Percentiles rank a stretch among this genome's conserved stretches.
Conservation (phyloP, 2,329 filamentous ascomycete species). For the Berkeleyomyces rouxiae region DNA sequence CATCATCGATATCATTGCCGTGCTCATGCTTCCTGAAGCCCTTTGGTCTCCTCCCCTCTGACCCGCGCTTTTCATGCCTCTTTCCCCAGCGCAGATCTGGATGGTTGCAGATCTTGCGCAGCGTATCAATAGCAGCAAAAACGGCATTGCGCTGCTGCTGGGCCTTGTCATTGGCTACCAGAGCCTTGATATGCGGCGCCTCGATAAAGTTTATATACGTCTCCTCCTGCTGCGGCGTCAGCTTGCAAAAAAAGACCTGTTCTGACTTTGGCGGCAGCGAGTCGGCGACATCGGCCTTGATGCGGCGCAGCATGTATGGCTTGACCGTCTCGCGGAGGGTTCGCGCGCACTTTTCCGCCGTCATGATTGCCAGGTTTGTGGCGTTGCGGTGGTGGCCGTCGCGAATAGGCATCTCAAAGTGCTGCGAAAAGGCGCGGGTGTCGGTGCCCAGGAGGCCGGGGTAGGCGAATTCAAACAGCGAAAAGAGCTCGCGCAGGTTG, state of each 20-base stretch:
- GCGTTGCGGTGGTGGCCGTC: constrained; percentile 91
- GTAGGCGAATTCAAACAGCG: constrained; percentile 91
- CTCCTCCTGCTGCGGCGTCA: constrained; percentile 39
- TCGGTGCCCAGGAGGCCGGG: constrained; percentile 80
- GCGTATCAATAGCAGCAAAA: constrained; percentile 73
- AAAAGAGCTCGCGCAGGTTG: constrained; percentile 89
- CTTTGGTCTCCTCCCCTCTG: not conserved
- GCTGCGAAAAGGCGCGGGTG: constrained; percentile 75
- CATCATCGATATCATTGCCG: not conserved
- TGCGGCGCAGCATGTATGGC: constrained; percentile 77
- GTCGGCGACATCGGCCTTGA: constrained; percentile 85
- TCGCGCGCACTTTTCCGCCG: constrained; percentile 83
- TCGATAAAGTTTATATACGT: constrained; percentile 13
- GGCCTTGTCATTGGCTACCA: constrained; percentile 1
- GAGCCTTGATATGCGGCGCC: constrained; percentile 13
- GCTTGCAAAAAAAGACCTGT: constrained; percentile 87
- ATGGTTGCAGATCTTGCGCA: constrained; percentile 96
- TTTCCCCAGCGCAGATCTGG: constrained; percentile 53
- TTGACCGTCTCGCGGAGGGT: constrained; percentile 87
- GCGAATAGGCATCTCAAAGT: constrained; percentile 88
- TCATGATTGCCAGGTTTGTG: constrained; percentile 84
- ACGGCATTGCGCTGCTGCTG: constrained; percentile 9
- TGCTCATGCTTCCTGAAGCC: not conserved
- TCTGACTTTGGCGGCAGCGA: constrained; percentile 93
- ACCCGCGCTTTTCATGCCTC: not conserved